phyloP scores from a whole-genome alignment of 345 rosid species.

The Moringa oleifera region DNA sequence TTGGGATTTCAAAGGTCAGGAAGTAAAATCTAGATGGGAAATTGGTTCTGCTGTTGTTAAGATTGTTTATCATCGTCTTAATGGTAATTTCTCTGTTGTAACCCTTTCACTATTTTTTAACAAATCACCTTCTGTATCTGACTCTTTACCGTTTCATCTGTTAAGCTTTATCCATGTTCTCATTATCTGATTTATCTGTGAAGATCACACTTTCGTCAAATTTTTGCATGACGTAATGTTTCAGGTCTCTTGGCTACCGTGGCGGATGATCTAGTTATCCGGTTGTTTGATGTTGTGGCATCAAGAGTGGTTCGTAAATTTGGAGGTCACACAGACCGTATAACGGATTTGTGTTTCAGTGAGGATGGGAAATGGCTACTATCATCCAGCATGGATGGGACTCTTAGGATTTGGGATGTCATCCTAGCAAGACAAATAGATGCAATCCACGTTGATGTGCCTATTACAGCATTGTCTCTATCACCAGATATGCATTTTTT shows the following conservation, averaged over 20 bases:
- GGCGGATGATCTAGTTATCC: conserved; percentile 77
- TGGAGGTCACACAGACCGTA: conserved; percentile 88
- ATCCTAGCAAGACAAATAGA: conserved; percentile 88
- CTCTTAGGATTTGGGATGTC: conserved; percentile 89
- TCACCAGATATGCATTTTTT: conserved; percentile 94
- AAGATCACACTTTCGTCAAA: too few relatives aligned
- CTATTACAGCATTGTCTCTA: conserved; percentile 85
- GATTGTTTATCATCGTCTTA: conserved; percentile 67
- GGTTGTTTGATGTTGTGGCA: conserved; percentile 71
- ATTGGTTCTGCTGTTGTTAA: conserved; percentile 69
- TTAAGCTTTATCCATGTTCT: conserved; percentile 5
- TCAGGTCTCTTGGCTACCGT: conserved; percentile 90
- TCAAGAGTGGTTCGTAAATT: conserved; percentile 87
- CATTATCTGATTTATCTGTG: conserved; percentile 5
- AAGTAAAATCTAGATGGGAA: conserved; percentile 73
- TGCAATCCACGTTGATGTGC: conserved; percentile 69
- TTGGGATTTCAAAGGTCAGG: conserved; percentile 87
- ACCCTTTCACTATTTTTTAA: neutral
- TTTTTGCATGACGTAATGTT: conserved; percentile 15
- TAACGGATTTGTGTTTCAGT: conserved; percentile 84
- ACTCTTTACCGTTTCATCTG: neutral
- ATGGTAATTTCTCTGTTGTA: conserved; percentile 43
- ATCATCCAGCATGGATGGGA: conserved; percentile 96
- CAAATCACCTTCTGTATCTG: neutral
- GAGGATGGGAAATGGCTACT: conserved; percentile 98